phyloP scores from a whole-genome alignment of 257 asterid genomes.

The Handroanthus guayacan region DNA sequence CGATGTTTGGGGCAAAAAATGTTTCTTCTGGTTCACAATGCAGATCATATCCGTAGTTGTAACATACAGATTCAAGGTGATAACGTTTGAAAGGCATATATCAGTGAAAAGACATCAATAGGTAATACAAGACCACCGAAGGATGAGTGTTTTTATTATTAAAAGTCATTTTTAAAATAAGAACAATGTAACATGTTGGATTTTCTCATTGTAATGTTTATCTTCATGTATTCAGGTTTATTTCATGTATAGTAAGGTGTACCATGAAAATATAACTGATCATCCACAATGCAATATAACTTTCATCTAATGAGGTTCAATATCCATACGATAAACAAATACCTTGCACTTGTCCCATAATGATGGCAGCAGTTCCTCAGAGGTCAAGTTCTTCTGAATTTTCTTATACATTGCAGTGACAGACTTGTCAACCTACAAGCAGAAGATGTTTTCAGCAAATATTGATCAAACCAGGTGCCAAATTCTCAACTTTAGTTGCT shows the following conservation, averaged over 20 bases:
- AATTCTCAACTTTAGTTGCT: slow-evolving; percentile 21
- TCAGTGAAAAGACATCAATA: neutral
- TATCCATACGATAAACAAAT: slow-evolving; percentile 25
- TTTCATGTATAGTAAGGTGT: neutral
- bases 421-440: slow-evolving; percentile 84
- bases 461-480: slow-evolving; percentile 22
- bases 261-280: neutral
- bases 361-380: slow-evolving; percentile 96
- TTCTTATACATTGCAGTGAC: slow-evolving; percentile 84
- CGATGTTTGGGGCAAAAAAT: neutral
- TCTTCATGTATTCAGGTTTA: neutral
- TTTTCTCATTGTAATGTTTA: neutral
- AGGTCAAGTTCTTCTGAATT: slow-evolving; percentile 81
- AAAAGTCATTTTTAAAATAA: slow-evolving; percentile 6
- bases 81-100: neutral
- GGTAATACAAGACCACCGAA: neutral
- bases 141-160: neutral
- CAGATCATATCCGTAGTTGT: neutral
- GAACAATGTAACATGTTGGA: slow-evolving; percentile 8
- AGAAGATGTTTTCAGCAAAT: slow-evolving; percentile 27
- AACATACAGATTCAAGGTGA: neutral
- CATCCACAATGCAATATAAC: slow-evolving; percentile 11
- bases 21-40: neutral
- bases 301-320: slow-evolving; percentile 26
- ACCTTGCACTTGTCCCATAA: slow-evolving; percentile 99